Base-by-base conservation (phyloP, 169 alveolate species). In the Eimeria zaria region DNA sequence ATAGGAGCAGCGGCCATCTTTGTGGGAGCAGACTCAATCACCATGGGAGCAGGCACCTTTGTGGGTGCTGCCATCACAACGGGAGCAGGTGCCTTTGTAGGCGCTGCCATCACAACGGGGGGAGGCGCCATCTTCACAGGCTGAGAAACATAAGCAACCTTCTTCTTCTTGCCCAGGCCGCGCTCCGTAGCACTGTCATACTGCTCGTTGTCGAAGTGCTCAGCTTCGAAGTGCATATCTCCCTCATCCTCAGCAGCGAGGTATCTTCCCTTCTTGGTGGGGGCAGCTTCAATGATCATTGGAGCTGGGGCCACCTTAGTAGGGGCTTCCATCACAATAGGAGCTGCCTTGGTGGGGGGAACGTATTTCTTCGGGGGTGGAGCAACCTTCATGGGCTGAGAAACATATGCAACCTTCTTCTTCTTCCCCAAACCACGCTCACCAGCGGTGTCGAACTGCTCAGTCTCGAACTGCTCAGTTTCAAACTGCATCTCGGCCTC, bases 381-480 rank as follows among this genome's bases (percentile, higher is more conserved):
- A 53, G 71, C 71, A 20, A 48, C 60, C 48, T 39, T 41, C 55
- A 85, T 30, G 78, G 62, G 67, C 33, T 8, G 18, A 36, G 60
- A 7, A 18, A 44, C 60, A 44, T 44, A 41, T 1, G 20, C 12
- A 41, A 27, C 60, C 87, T 76, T 76, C 90, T 81, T 84, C 92
- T 84, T 84, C 92, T 84, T 84, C 22, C 92, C 92, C 46, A 84
- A n/a, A 39, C 92, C 80, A 22, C 92, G 92, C 22, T 60, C 78
- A 55, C n/a, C 62, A 2, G 92, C 92, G 11, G 62, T 36, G 14
- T 84, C 80, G 44, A 36, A 18, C 62, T 36, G 60, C 55, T 53
- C 92, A 81, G 53, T 53, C 53, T 81, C 73, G 48, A 76, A 44
- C 33, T 41, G n/a, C 22, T 39, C 87, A 12, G 87, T 24, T 46